Evolutionary conservation across 345 rosid species (phyloP), one percentile per base, ranked within the genome.

Genomic region (Lepidium sativum): DNA sequence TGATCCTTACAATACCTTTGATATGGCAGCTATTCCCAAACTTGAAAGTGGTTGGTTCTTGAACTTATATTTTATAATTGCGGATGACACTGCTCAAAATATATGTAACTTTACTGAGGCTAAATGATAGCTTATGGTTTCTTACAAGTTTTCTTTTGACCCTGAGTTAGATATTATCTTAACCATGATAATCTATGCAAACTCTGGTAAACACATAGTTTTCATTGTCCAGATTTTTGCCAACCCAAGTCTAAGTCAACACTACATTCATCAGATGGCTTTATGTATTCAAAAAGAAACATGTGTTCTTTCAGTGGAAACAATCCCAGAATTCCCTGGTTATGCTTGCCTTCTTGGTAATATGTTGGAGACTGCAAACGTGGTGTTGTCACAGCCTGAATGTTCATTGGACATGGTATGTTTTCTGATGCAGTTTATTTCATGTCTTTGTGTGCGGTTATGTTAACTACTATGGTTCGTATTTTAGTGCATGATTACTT

Each of bases 291-390:
- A 81, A 78, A 78, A 81, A 69, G 79, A 76, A 65, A 57, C 82
- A 45, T 75, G 77, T 80, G 73, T 88, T 39, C 80, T 88, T 54
- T 92, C 96, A 7, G 41, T 58, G 42, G 95, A 88, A 76, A 64
- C 81, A 53, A 80, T 84, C 32, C 59, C 55, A 35, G 84, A 81
- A 62, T 82, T 78, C 73, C 95, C 99, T 52, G 77, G 88, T 51
- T 79, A 82, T 77, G 97, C 97, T 52, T 88, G 97, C 69, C 88
- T 95, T 55, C 95, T 95, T 69, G 99, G 91, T 67, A 91, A 91
- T 69, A 75, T 79, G 9, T 74, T 95, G 76, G 99, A 95, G 78
- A 82, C 84, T 60, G 91, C 97, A 55, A 83, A 81, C 68, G 83
- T 81, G 76, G 78, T 86, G 74, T 78, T 91, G 64, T 83, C 88